Evolutionary conservation across 2,329 filamentous ascomycete species (phyloP).

Genomic region (Knufia fluminis): DNA sequence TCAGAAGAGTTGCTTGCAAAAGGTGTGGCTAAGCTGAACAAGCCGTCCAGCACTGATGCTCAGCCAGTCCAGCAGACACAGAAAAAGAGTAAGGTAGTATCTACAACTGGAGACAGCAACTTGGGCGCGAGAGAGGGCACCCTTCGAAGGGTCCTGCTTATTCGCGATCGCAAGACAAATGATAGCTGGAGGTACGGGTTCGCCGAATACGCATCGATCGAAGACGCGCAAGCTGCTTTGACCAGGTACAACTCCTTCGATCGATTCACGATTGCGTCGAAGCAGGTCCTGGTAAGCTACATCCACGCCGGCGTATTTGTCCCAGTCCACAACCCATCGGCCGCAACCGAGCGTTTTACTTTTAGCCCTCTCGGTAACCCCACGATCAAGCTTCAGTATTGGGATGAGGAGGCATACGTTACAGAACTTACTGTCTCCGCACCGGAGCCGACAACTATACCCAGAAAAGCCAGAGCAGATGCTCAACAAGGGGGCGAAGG

Average conservation of each 20-base stretch:
- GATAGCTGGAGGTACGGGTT: constrained; percentile 76
- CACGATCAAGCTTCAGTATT: constrained; percentile 61
- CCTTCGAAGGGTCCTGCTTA: constrained; percentile 66
- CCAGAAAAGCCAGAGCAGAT: constrained; percentile 8
- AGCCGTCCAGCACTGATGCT: constrained; percentile 37
- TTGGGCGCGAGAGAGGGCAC: constrained; percentile 64
- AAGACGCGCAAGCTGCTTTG: constrained; percentile 67
- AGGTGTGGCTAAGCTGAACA: constrained; percentile 66
- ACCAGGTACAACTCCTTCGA: constrained; percentile 62
- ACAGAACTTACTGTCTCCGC: constrained; percentile 54
- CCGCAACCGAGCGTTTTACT: constrained; percentile 52
- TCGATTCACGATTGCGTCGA: constrained; percentile 68
- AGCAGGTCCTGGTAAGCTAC: constrained; percentile 60
- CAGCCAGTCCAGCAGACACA: constrained; percentile 28
- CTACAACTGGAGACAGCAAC: constrained; percentile 50
- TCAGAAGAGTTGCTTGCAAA: constrained; percentile 64
- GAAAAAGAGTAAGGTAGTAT: constrained; percentile 43
- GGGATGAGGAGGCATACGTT: constrained; percentile 64
- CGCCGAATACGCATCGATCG: constrained; percentile 67
- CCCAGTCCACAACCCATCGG: constrained; percentile 54
- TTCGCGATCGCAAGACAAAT: constrained; percentile 61
- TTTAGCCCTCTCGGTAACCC: constrained; percentile 64
- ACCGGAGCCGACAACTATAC: constrained; percentile 33
- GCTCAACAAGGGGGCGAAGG: constrained; percentile 21
- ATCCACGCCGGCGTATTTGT: constrained; percentile 82